These are phyloP conservation scores for Boechera stricta DNA, from an alignment of 345 rosid species.

Conservation along the genomic window DNA sequence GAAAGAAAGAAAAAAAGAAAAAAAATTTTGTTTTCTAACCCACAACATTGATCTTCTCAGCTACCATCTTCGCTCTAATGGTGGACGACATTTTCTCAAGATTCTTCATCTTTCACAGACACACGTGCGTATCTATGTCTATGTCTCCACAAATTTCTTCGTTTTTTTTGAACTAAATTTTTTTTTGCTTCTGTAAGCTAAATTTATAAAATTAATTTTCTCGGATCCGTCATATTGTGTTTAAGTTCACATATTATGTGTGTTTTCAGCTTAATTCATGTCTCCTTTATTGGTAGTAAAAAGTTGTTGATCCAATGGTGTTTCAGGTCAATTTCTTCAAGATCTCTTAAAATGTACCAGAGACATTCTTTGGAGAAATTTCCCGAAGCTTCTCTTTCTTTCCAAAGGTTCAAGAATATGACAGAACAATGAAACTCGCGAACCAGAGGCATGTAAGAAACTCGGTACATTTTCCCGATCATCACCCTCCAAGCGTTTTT, in stretches of 20 bases:
- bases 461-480: constrained; percentile 38
- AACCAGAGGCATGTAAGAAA: background rate
- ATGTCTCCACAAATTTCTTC: background rate
- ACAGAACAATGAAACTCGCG: background rate
- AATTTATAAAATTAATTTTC: background rate
- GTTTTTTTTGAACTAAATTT: background rate
- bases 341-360: constrained; percentile 8
- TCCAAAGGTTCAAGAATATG: constrained; percentile 32
- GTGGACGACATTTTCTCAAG: constrained; percentile 29
- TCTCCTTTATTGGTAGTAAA: background rate
- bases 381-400: constrained; percentile 2
- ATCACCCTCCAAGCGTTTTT: constrained; percentile 43
- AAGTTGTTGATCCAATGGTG: background rate
- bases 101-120: constrained; percentile 14
- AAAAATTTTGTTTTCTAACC: background rate
- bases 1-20: constrained; percentile 14
- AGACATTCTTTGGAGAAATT: constrained; percentile 3
- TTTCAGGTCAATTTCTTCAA: constrained; percentile 15
- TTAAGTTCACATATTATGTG: background rate
- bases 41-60: constrained; percentile 3
- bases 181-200: background rate
- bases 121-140: constrained; percentile 1
- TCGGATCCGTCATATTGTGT: background rate
- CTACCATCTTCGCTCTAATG: constrained; percentile 29
- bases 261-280: background rate